Evolutionary conservation across 768 basidiomycete genomes (phyloP).

Genomic region (Pleurotus tuoliensis): DNA sequence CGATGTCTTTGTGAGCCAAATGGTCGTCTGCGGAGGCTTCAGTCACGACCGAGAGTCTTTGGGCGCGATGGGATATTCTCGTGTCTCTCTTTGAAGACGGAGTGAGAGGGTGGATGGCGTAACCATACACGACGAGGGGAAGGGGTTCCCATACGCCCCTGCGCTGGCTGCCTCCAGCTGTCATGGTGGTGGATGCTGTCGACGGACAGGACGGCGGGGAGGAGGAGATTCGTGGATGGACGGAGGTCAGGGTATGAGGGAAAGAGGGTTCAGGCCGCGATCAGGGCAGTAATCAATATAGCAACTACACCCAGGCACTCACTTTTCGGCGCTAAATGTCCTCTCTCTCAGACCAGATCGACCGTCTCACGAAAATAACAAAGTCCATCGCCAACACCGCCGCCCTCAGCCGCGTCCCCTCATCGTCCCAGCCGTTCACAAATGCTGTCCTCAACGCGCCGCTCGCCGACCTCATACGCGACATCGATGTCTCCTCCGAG

Average conservation of each 20-base stretch:
- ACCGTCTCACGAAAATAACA: constrained; percentile 55
- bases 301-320: not conserved
- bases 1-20: constrained; percentile 67
- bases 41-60: constrained; percentile 57
- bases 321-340: constrained; percentile 27
- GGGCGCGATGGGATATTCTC: constrained; percentile 49
- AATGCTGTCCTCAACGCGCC: constrained; percentile 57
- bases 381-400: constrained; percentile 40
- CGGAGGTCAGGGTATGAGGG: not conserved
- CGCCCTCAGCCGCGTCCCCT: constrained; percentile 11
- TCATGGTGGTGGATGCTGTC: not conserved
- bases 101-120: constrained; percentile 80
- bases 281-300: not conserved
- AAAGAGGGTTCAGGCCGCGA: not conserved
- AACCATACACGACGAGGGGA: constrained; percentile 81
- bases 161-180: constrained; percentile 7
- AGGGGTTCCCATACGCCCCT: constrained; percentile 47
- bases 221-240: not conserved
- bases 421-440: constrained; percentile 48
- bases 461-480: constrained; percentile 76
- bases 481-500: constrained; percentile 66
- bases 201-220: not conserved
- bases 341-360: constrained; percentile 62
- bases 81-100: constrained; percentile 69
- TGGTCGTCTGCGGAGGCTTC: constrained; percentile 63